Evolutionary conservation across 2,329 filamentous ascomycete genomes (phyloP).

Genomic region (Fusarium sp.): DNA sequence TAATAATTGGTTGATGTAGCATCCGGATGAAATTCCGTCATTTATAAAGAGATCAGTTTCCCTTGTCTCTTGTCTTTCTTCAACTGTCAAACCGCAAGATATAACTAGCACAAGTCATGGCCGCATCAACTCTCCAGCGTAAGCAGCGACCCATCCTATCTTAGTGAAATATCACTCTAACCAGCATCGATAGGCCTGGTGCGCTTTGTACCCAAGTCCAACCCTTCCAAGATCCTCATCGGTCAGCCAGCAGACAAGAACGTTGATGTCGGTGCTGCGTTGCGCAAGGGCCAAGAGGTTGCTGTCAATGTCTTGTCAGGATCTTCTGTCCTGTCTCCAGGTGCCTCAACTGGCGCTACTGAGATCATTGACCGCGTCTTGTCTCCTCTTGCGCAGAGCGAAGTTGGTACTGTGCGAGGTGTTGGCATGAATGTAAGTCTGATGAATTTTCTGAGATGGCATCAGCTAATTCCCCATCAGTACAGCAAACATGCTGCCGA

Average conservation of each 20-base stretch:
- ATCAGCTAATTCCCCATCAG: slow-evolving; percentile 31
- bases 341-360: slow-evolving; percentile 57
- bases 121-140: slow-evolving; percentile 38
- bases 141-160: neutral
- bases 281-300: slow-evolving; percentile 65
- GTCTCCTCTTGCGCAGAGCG: slow-evolving; percentile 50
- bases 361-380: slow-evolving; percentile 59
- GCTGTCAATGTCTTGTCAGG: slow-evolving; percentile 66
- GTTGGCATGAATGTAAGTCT: slow-evolving; percentile 63
- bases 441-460: neutral
- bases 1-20: slow-evolving; percentile 4
- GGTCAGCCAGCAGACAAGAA: slow-evolving; percentile 63
- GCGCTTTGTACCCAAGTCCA: slow-evolving; percentile 64
- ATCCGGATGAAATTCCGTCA: slow-evolving; percentile 10
- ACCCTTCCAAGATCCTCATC: slow-evolving; percentile 59
- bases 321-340: slow-evolving; percentile 64
- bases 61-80: neutral
- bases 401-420: slow-evolving; percentile 65
- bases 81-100: neutral
- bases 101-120: slow-evolving; percentile 20
- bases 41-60: slow-evolving; percentile 23
- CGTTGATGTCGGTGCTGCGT: slow-evolving; percentile 65
- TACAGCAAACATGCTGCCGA: slow-evolving; percentile 55
- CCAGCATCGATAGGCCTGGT: slow-evolving; percentile 59
- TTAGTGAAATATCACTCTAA: neutral